Evolutionary conservation across 805 yeast genomes (phyloP).

Genomic region (Allodekkera sacchari): DNA sequence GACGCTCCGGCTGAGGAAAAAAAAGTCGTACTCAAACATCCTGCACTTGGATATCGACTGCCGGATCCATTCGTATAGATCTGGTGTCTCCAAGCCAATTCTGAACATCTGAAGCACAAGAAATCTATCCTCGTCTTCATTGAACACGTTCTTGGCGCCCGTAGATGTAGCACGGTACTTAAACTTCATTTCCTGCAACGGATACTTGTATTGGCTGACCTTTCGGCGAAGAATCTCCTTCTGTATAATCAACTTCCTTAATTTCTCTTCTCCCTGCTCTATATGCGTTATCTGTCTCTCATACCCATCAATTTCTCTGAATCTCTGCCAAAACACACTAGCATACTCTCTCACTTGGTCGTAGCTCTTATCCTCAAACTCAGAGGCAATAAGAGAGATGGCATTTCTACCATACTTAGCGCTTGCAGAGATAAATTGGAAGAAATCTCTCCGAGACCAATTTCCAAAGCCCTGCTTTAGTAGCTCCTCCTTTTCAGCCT

Average conservation of each 20-base stretch:
- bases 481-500: slow-evolving; percentile 48
- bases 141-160: slow-evolving; percentile 55
- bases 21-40: slow-evolving; percentile 80
- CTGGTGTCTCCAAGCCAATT: slow-evolving; percentile 72
- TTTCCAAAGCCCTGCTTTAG: slow-evolving; percentile 62
- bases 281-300: slow-evolving; percentile 76
- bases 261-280: slow-evolving; percentile 83
- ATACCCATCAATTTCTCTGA: slow-evolving; percentile 76
- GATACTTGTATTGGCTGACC: slow-evolving; percentile 53
- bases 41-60: slow-evolving; percentile 68
- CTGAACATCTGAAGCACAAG: slow-evolving; percentile 70
- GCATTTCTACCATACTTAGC: slow-evolving; percentile 79
- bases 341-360: slow-evolving; percentile 79
- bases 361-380: slow-evolving; percentile 70
- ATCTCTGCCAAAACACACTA: slow-evolving; percentile 72
- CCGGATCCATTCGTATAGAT: slow-evolving; percentile 69
- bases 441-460: slow-evolving; percentile 87
- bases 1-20: slow-evolving; percentile 70
- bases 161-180: slow-evolving; percentile 50
- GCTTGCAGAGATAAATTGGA: slow-evolving; percentile 64
- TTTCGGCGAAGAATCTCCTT: slow-evolving; percentile 75
- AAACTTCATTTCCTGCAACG: slow-evolving; percentile 69
- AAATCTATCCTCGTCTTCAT: slow-evolving; percentile 88
- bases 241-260: slow-evolving; percentile 55
- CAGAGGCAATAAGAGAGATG: slow-evolving; percentile 59